A percentile compares a stretch with the other conserved stretches of the same genome.
phyloP scores from a whole-genome alignment of 1,284 basidiomycete genomes.

The Puccinia triticina region DNA sequence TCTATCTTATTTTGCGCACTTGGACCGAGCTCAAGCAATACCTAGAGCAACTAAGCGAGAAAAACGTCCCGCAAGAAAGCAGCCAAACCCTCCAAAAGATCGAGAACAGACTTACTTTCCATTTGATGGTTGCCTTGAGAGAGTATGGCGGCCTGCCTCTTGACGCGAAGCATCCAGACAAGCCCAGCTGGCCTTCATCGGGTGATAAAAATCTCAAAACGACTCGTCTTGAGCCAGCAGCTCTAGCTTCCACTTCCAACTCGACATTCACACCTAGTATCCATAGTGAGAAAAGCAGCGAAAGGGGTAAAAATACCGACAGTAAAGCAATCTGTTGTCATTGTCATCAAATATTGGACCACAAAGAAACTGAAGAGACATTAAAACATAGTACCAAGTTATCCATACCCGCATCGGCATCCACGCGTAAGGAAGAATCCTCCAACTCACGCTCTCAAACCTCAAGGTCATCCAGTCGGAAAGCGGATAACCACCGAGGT shows the following conservation, averaged over 20 bases:
- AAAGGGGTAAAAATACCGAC: neutral
- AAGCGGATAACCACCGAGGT: neutral
- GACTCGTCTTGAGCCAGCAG: conserved; percentile 1
- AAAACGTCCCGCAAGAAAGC: neutral
- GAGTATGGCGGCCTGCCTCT: conserved; percentile 42
- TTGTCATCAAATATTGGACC: conserved; percentile 29
- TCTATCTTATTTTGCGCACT: conserved; percentile 33
- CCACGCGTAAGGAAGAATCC: neutral
- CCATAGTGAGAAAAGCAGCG: neutral
- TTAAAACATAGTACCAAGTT: neutral
- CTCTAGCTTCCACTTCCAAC: conserved; percentile 1
- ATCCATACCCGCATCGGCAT: neutral
- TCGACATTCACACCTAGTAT: neutral
- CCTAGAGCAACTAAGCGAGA: neutral
- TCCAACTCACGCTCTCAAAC: neutral
- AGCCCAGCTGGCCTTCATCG: conserved; percentile 32
- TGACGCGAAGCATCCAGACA: conserved; percentile 35
- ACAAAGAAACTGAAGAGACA: neutral
- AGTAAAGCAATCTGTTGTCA: conserved; percentile 23
- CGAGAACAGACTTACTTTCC: conserved; percentile 36
- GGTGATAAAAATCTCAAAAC: neutral
- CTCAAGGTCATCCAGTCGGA: neutral
- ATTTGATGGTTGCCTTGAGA: conserved; percentile 42
- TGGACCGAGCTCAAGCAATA: conserved; percentile 37
- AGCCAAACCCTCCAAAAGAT: conserved; percentile 29